These are phyloP conservation scores for Pycnococcus provasolii DNA, from an alignment of 139 green algal genomes.

Conservation along the genomic window DNA sequence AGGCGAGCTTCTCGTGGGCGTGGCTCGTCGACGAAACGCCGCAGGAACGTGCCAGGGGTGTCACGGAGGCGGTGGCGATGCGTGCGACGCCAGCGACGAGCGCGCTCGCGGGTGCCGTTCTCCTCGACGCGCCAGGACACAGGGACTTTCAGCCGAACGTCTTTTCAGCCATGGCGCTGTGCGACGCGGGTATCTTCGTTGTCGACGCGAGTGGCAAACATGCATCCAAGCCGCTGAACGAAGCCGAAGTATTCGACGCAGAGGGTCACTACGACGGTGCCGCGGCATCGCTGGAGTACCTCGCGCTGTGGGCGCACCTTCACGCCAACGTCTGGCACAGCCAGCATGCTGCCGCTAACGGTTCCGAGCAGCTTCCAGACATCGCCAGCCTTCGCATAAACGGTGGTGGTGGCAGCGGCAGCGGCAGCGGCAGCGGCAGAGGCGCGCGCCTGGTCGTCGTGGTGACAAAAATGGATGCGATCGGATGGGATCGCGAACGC, in stretches of 20 bases:
- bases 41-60: constrained; percentile 76
- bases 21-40: constrained; percentile 85
- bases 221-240: neutral
- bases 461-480: constrained; percentile 76
- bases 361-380: too few species aligned
- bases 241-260: constrained; percentile 1
- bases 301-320: constrained; percentile 46
- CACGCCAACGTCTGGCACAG: too few species aligned
- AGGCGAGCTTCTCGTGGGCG: constrained; percentile 90
- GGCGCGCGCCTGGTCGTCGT: constrained; percentile 83
- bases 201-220: neutral
- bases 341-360: too few species aligned
- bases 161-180: constrained; percentile 73
- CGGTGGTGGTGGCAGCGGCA: constrained; percentile 34
- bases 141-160: constrained; percentile 96
- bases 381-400: too few species aligned
- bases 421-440: constrained; percentile 58
- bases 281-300: constrained; percentile 91
- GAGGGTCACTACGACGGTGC: constrained; percentile 19
- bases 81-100: neutral
- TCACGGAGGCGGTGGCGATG: constrained; percentile 89
- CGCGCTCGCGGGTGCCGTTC: constrained; percentile 14
- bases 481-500: constrained; percentile 69
- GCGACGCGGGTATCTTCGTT: constrained; percentile 52
- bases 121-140: constrained; percentile 93